Evolutionary conservation across 1,139 yeast species (phyloP).

Genomic region (Yamadazyma membranifaciens): DNA sequence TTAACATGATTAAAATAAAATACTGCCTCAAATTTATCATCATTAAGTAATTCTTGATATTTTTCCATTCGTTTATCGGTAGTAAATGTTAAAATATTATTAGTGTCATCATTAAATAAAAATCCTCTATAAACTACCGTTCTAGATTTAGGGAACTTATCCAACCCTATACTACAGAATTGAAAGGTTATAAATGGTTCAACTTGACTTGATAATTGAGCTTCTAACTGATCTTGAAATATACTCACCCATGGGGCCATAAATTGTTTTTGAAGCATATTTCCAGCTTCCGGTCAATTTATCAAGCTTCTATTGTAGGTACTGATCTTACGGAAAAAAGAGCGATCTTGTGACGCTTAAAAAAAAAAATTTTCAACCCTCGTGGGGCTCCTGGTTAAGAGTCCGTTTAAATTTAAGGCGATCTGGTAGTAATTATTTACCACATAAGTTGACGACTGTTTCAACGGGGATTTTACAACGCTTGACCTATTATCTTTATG

Average conservation of each 20-base stretch:
- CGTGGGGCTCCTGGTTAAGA: conserved; percentile 2
- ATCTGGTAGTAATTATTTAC: not conserved
- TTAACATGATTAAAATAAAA: conserved; percentile 62
- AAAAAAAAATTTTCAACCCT: conserved; percentile 4
- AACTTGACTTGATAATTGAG: conserved; percentile 35
- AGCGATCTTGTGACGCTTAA: conserved; percentile 4
- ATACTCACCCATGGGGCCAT: conserved; percentile 76
- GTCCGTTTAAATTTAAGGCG: too few relatives aligned
- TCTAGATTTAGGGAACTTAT: conserved; percentile 62
- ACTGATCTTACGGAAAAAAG: too few relatives aligned
- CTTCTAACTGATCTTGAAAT: conserved; percentile 49
- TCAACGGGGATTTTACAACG: too few relatives aligned
- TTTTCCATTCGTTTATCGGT: conserved; percentile 74
- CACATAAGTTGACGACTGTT: not conserved
- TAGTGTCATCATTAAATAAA: conserved; percentile 64
- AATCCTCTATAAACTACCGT: conserved; percentile 76
- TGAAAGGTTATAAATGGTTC: conserved; percentile 58
- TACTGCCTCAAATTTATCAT: conserved; percentile 69
- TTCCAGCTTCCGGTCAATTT: too few relatives aligned
- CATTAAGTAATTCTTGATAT: conserved; percentile 47
- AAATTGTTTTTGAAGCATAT: conserved; percentile 36
- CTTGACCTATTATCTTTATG: too few relatives aligned
- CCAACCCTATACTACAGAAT: conserved; percentile 61
- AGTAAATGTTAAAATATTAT: conserved; percentile 66
- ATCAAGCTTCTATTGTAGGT: too few relatives aligned